Conservation (phyloP, 352 stramenopile genomes). For the Blastocystis hominis region DNA sequence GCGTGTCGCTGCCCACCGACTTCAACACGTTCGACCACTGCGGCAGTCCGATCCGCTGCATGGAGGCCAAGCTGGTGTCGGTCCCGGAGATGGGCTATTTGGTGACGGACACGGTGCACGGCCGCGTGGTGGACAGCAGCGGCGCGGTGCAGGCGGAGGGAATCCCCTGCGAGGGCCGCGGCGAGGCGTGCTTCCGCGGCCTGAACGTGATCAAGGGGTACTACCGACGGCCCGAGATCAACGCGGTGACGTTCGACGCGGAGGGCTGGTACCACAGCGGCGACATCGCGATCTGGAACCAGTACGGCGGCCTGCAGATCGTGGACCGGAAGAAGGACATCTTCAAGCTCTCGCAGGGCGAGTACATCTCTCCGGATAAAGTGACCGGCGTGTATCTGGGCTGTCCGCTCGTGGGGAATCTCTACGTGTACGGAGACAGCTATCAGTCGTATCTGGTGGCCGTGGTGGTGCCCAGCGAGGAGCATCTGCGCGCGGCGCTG, state of each 20-base stretch:
- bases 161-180: conserved; percentile 67
- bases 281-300: conserved; percentile 70
- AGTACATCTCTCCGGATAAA: conserved; percentile 49
- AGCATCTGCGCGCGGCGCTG: conserved; percentile 65
- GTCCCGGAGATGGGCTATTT: conserved; percentile 56
- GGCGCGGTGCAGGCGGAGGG: conserved; percentile 60
- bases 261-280: conserved; percentile 68
- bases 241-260: conserved; percentile 71
- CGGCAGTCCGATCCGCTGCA: conserved; percentile 71
- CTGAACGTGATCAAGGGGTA: conserved; percentile 78
- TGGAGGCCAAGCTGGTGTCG: conserved; percentile 64
- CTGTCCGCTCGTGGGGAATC: conserved; percentile 41
- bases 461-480: conserved; percentile 81
- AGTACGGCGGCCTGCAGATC: conserved; percentile 62
- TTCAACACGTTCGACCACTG: conserved; percentile 79
- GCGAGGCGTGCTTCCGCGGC: conserved; percentile 71
- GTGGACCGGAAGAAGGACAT: conserved; percentile 54
- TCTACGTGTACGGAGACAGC: conserved; percentile 88
- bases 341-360: conserved; percentile 54
- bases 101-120: conserved; percentile 28
- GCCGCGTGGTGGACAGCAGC: conserved; percentile 18
- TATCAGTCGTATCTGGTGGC: conserved; percentile 83
- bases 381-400: conserved; percentile 60
- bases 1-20: conserved; percentile 54
- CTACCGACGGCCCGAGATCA: conserved; percentile 85